Conservation (phyloP, 805 yeast genomes). For the Blastobotrys mokoenaii region DNA sequence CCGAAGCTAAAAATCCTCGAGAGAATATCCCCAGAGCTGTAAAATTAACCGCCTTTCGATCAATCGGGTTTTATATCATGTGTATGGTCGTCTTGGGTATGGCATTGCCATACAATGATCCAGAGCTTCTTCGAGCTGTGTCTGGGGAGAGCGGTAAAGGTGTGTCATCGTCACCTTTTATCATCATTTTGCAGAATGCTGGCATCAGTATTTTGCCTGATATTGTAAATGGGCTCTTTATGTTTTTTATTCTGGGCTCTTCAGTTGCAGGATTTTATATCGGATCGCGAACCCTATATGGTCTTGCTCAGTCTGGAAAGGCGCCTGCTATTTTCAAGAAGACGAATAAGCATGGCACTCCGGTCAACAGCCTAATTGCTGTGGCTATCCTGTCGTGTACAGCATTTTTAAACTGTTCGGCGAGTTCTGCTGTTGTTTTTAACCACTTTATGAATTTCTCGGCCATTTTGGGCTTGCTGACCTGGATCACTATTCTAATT, state of each 20-base stretch:
- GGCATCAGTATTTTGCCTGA: constrained; percentile 61
- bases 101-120: constrained; percentile 63
- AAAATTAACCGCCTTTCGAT: constrained; percentile 63
- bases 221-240: constrained; percentile 67
- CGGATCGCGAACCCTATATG: constrained; percentile 60
- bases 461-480: constrained; percentile 63
- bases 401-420: constrained; percentile 56
- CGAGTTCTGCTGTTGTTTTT: constrained; percentile 31
- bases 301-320: constrained; percentile 59
- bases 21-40: constrained; percentile 66
- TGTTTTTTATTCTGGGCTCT: constrained; percentile 73
- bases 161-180: constrained; percentile 52
- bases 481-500: constrained; percentile 64
- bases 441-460: constrained; percentile 59
- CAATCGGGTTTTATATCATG: constrained; percentile 58
- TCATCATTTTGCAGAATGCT: constrained; percentile 62
- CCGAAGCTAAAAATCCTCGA: constrained; percentile 68
- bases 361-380: constrained; percentile 42
- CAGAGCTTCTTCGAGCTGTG: constrained; percentile 17
- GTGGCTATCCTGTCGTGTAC: constrained; percentile 51
- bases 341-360: constrained; percentile 65
- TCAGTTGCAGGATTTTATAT: constrained; percentile 55
- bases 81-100: constrained; percentile 75
- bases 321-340: constrained; percentile 61
- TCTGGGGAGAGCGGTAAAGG: constrained; percentile 35